Evolutionary conservation across 169 alveolate genomes (phyloP), one percentile per base, ranked within the genome.

Genomic region (Cryptosporidium tyzzeri): DNA sequence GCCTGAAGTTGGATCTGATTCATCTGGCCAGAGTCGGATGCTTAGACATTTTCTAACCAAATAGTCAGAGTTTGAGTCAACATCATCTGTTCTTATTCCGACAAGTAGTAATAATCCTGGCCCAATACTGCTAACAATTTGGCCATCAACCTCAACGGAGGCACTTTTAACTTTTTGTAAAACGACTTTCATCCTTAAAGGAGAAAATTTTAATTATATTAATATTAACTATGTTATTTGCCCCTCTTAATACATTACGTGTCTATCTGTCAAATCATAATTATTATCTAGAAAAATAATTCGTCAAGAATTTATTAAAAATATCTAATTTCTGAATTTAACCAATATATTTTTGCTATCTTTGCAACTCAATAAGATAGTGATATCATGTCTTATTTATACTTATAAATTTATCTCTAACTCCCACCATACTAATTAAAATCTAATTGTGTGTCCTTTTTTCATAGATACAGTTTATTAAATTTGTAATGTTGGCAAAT

Each of bases 91-190:
- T 44, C 91, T 93, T 37, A 96, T 92, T 41, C 98, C 98, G 18
- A 94, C 85, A 29, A 95, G 86, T 8, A 96, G 93, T 55, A 96
- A 85, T 23, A 96, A 39, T 0, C 98, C 98, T 35, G 87, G 86
- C 21, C 96, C 97, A 1, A 96, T 96, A 53, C 92, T 51, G 1
- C 96, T 93, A 14, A 95, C 96, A 4, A 91, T n/a, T 70, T 93
- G 65, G n/a, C 92, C 93, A n/a, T 92, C 89, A 6, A 93, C 97
- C 26, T 93, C 71, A 2, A 96, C 97, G 3, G 93, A 70, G 10
- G 96, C 98, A 44, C 89, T 67, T 3, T 92, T 73, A 18, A 94
- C 98, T 74, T 97, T 89, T 75, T 96, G 95, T 23, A 96, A 91
- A n/a, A 96, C 92, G 33, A 96, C 91, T 87, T 91, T 95, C 98